phyloP scores from a whole-genome alignment of 345 rosid species.

The Ceriops tagal region DNA sequence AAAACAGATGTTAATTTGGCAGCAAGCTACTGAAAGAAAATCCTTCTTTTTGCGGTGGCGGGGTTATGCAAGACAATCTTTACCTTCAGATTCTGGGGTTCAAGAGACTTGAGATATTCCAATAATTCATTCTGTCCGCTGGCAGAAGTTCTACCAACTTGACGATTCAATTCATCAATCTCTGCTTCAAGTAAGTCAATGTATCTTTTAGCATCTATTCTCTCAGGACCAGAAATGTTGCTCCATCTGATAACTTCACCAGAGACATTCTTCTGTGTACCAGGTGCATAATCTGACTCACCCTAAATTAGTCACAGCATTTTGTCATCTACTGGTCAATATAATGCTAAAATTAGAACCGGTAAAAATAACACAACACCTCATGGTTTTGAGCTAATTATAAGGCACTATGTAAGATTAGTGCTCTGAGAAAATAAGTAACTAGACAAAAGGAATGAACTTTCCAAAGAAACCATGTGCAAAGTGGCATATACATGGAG shows the following conservation, averaged over 20 bases:
- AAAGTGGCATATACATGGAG: not conserved
- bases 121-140: slow-evolving; percentile 75
- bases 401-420: not conserved
- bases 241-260: slow-evolving; percentile 96
- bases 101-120: slow-evolving; percentile 85
- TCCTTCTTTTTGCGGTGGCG: too few relatives aligned
- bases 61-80: slow-evolving; percentile 3
- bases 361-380: not conserved
- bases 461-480: not conserved
- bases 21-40: not conserved
- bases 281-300: slow-evolving; percentile 76
- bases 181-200: slow-evolving; percentile 94
- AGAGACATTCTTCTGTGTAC: slow-evolving; percentile 87
- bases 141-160: slow-evolving; percentile 62
- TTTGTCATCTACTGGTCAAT: not conserved
- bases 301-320: slow-evolving; percentile 37
- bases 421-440: not conserved
- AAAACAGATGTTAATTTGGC: not conserved
- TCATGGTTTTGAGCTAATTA: not conserved
- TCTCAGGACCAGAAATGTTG: slow-evolving; percentile 81
- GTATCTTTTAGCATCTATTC: slow-evolving; percentile 81
- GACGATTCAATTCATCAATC: slow-evolving; percentile 79
- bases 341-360: not conserved
- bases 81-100: slow-evolving; percentile 96
- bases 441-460: not conserved